These are phyloP conservation scores for Oidiodendron maius DNA, from an alignment of 495 filamentous ascomycete species.

Conservation along the genomic window DNA sequence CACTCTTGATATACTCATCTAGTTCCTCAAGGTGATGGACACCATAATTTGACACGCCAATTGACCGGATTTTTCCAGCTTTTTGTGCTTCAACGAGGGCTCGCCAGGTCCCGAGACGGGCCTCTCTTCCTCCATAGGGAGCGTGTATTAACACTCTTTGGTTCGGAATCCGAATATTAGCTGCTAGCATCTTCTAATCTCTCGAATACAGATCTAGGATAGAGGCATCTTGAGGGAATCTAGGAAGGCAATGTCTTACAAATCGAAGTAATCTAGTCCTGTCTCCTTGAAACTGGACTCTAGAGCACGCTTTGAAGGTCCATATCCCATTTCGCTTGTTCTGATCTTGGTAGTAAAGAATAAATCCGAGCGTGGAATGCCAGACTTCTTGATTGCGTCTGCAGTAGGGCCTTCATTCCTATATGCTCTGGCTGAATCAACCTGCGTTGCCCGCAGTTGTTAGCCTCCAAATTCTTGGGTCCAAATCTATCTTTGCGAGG, in stretches of 20 bases:
- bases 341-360: slow-evolving; percentile 69
- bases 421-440: slow-evolving; percentile 51
- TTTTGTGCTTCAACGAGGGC: slow-evolving; percentile 53
- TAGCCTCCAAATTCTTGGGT: too few relatives aligned
- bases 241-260: too few relatives aligned
- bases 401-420: slow-evolving; percentile 61
- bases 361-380: slow-evolving; percentile 52
- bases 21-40: slow-evolving; percentile 63
- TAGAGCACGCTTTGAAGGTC: slow-evolving; percentile 39
- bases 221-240: too few relatives aligned
- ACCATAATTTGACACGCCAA: slow-evolving; percentile 62
- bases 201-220: too few relatives aligned
- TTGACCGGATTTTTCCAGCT: slow-evolving; percentile 52
- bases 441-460: too few relatives aligned
- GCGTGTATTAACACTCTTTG: slow-evolving; percentile 53
- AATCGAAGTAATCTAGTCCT: slow-evolving; percentile 40
- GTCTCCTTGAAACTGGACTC: slow-evolving; percentile 41
- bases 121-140: slow-evolving; percentile 50
- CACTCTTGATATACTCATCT: slow-evolving; percentile 64
- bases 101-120: slow-evolving; percentile 52
- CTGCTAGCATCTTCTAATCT: too few relatives aligned
- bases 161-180: too few relatives aligned
- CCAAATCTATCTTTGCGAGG: too few relatives aligned
- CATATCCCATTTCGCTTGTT: slow-evolving; percentile 34
- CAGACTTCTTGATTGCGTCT: slow-evolving; percentile 47